Evolutionary conservation across 2,329 filamentous ascomycete species (phyloP), one percentile per base, ranked within the genome.

Genomic region (Fusarium solani-melongenae): DNA sequence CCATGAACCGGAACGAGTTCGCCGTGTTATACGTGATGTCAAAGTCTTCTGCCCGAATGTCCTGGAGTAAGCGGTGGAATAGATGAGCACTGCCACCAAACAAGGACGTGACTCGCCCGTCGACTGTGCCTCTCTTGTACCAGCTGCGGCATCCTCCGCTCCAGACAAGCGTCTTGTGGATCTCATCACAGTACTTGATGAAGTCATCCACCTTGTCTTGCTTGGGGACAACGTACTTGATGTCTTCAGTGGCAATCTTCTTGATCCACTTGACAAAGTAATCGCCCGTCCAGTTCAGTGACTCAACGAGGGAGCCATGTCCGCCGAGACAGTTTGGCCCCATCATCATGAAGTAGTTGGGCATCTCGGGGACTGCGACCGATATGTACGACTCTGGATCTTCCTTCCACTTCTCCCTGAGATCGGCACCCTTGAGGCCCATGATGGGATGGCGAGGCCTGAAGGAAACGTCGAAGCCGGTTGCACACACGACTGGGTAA

Each of bases 401-500:
- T n/a, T 78, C 76, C 3, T 86, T 82, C 88, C 89, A 91, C 2
- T 85, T 80, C 36, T 89, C 81, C 20, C 87, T 82, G 6, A 91
- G 79, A 41, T 85, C 82, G 36, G 85, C 83, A 4, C 85, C 86
- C 4, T 82, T 79, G 49, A 82, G 82, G 1, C 89, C 89, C 2
- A 83, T 80, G 4, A 91, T 84, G 10, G 84, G 83, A 66, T 88
- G 89, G 1, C 84, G 82, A 4, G 88, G 88, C 1, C 83, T 77
- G 76, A 88, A 89, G 0, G 86, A 88, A 8, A 85, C 84, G 70
- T 89, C 85, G 70, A 89, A 90, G 2, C 88, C 88, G 0, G 88
- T 89, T 17, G 88, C 88, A 64, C 88, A 89, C 22, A 91, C 81
- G 24, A 91, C 74, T 76, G 7, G 0, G 8, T n/a, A n/a, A 2